These are phyloP conservation scores for Ballota nigra DNA, from an alignment of 257 asterid species.

Conservation along the genomic window DNA sequence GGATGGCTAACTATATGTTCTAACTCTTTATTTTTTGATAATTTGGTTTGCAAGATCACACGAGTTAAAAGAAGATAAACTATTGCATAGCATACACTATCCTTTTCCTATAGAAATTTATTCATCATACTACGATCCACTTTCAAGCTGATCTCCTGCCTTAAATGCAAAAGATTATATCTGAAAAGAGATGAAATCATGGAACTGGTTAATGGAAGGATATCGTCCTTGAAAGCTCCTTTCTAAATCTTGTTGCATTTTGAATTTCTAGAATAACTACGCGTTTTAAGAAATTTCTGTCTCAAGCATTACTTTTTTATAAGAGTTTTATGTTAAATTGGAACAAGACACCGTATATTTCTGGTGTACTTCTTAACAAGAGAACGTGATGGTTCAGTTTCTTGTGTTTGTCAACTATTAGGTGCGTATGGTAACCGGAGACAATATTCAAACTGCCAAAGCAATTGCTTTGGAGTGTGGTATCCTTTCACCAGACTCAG, in stretches of 20 bases:
- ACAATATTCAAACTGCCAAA: slow-evolving; percentile 90
- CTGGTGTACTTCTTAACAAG: not conserved
- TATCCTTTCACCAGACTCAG: slow-evolving; percentile 62
- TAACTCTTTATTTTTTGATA: not conserved
- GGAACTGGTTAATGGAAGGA: not conserved
- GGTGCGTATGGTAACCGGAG: slow-evolving; percentile 99
- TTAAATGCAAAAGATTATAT: slow-evolving; percentile 1
- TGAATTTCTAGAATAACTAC: not conserved
- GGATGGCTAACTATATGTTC: not conserved
- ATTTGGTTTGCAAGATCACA: not conserved
- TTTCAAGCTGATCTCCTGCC: not conserved
- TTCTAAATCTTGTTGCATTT: slow-evolving; percentile 7
- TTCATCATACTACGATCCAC: not conserved
- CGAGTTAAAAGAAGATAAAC: not conserved
- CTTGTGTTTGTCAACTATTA: slow-evolving; percentile 29
- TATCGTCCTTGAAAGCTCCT: not conserved
- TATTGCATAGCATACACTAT: not conserved
- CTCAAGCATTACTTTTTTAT: not conserved
- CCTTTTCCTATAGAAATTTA: not conserved
- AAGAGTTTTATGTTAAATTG: not conserved
- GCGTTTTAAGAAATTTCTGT: not conserved
- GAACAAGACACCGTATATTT: not conserved
- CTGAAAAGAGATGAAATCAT: not conserved
- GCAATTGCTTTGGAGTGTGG: slow-evolving; percentile 95
- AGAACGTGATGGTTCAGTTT: not conserved